Evolutionary conservation across 2,329 filamentous ascomycete species (phyloP).

Genomic region (Cladosporium sp.): DNA sequence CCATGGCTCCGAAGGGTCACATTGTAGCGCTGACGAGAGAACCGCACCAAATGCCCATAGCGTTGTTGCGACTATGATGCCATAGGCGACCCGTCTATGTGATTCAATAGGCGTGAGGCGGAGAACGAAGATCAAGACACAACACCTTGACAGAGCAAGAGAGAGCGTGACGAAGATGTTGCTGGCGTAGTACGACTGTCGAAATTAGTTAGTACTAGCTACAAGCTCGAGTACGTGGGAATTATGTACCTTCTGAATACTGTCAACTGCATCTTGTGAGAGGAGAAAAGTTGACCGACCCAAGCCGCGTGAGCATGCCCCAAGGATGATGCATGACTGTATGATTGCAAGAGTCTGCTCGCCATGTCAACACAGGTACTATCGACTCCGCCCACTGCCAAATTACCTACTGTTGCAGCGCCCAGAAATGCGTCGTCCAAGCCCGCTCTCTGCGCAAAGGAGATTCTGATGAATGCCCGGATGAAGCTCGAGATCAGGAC

Average conservation of each 20-base stretch:
- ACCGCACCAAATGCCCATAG: constrained; percentile 22
- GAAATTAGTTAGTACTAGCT: neutral
- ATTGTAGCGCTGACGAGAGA: constrained; percentile 24
- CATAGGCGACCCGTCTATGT: constrained; percentile 17
- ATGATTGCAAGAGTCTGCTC: constrained; percentile 20
- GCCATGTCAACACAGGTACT: neutral
- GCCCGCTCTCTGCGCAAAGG: constrained; percentile 19
- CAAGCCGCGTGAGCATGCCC: constrained; percentile 24
- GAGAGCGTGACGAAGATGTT: constrained; percentile 22
- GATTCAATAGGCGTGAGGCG: constrained; percentile 23
- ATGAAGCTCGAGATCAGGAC: constrained; percentile 22
- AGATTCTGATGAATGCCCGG: constrained; percentile 22
- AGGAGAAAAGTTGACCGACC: constrained; percentile 22
- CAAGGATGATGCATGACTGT: constrained; percentile 22
- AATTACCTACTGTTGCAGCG: constrained; percentile 17
- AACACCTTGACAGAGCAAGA: constrained; percentile 23
- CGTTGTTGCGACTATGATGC: constrained; percentile 17
- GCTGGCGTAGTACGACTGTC: constrained; percentile 24
- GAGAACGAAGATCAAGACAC: constrained; percentile 24
- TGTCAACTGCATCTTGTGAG: neutral
- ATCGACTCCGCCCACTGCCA: neutral
- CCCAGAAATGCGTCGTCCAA: constrained; percentile 24
- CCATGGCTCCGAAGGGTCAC: constrained; percentile 22
- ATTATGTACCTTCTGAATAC: constrained; percentile 7
- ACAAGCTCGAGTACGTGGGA: neutral